These are phyloP conservation scores for Xylaria grammica DNA, from an alignment of 495 filamentous ascomycete species.

Conservation along the genomic window DNA sequence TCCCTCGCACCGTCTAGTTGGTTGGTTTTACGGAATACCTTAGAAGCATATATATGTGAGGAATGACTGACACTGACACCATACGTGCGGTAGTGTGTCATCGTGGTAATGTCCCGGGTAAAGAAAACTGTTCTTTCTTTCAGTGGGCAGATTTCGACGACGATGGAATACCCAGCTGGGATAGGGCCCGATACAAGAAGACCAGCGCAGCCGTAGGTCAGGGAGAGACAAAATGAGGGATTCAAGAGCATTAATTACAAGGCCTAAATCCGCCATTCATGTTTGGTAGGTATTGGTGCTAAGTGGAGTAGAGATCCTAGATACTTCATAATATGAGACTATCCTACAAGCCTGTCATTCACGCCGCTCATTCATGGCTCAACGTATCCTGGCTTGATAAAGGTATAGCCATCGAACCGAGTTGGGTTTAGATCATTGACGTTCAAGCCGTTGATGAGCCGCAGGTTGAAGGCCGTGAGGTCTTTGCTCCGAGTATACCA, in stretches of 20 bases:
- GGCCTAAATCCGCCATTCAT: not conserved
- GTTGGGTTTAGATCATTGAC: slow-evolving; percentile 32
- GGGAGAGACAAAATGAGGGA: not conserved
- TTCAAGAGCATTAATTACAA: not conserved
- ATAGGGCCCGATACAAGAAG: slow-evolving; percentile 35
- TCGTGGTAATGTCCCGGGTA: slow-evolving; percentile 73
- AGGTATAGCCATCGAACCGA: slow-evolving; percentile 35
- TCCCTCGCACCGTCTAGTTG: not conserved
- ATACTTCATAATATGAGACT: not conserved
- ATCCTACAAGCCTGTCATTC: not conserved
- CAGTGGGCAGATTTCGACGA: slow-evolving; percentile 90
- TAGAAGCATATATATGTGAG: not conserved
- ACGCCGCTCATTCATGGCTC: slow-evolving; percentile 38
- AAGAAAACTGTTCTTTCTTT: slow-evolving; percentile 80
- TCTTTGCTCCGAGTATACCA: slow-evolving; percentile 2
- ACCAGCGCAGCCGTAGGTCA: not conserved
- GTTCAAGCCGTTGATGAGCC: slow-evolving; percentile 40
- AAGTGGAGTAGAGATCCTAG: not conserved
- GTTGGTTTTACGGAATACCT: not conserved
- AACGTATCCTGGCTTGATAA: slow-evolving; percentile 37
- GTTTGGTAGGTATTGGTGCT: not conserved
- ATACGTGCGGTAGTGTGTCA: slow-evolving; percentile 63
- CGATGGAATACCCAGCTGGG: slow-evolving; percentile 79
- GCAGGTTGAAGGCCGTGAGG: slow-evolving; percentile 36
- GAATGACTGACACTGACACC: not conserved